Percentiles rank a stretch among this genome's conserved stretches.
Conservation (phyloP, 2,329 filamentous ascomycete genomes). For the Talaromyces albobiverticillius region DNA sequence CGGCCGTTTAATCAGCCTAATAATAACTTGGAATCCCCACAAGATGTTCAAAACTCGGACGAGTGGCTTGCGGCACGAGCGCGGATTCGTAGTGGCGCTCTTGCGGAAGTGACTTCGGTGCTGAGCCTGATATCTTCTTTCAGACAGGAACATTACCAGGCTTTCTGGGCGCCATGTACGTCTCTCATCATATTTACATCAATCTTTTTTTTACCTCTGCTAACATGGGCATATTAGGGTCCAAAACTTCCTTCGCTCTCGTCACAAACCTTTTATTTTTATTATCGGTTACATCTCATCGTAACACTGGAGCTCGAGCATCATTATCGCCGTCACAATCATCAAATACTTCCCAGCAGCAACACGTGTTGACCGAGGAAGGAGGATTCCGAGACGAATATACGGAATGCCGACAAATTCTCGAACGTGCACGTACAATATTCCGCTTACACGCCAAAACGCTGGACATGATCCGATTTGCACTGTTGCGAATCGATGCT, state of each 20-base stretch:
- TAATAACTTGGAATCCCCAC: not conserved
- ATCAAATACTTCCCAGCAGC: not conserved
- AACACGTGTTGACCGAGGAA: not conserved
- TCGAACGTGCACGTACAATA: conserved; percentile 7
- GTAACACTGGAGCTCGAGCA: not conserved
- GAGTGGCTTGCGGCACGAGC: conserved; percentile 2
- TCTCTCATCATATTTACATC: too few relatives aligned
- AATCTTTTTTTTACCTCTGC: too few relatives aligned
- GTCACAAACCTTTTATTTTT: conserved; percentile 3
- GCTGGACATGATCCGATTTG: conserved; percentile 10
- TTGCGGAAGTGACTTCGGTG: conserved; percentile 2
- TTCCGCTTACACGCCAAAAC: conserved; percentile 10
- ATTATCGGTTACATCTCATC: conserved; percentile 5
- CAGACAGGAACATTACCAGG: conserved; percentile 10
- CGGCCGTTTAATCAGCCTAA: conserved; percentile 5
- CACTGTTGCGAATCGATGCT: conserved; percentile 8
- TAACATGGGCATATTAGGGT: not conserved
- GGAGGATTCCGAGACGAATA: not conserved
- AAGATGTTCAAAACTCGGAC: not conserved
- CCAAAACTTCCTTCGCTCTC: conserved; percentile 10
- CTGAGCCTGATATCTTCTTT: conserved; percentile 7
- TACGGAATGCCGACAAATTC: not conserved
- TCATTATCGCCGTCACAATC: not conserved
- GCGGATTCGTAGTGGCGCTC: conserved; percentile 3
- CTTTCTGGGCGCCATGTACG: conserved; percentile 10